Conservation (phyloP, 2,329 filamentous ascomycete genomes). For the Pseudocercospora fijiensis region DNA sequence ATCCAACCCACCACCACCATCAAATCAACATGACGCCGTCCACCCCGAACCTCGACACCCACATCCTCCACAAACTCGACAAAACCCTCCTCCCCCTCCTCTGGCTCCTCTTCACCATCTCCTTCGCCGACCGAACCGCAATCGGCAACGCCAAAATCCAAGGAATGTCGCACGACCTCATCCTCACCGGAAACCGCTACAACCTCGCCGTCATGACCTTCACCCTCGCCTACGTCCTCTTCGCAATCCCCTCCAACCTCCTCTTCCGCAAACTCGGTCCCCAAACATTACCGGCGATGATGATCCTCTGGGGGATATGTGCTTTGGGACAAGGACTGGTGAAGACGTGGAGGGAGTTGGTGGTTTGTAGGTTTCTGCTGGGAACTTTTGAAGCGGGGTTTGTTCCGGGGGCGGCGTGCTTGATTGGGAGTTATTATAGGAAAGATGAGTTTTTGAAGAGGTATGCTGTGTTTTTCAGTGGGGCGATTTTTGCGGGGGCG, state of each 20-base stretch:
- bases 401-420: slow-evolving; percentile 38
- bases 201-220: slow-evolving; percentile 39
- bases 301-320: slow-evolving; percentile 43
- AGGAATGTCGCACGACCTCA: slow-evolving; percentile 22
- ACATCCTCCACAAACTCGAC: slow-evolving; percentile 16
- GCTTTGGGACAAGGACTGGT: slow-evolving; percentile 41
- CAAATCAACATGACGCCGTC: background rate
- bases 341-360: slow-evolving; percentile 35
- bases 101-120: slow-evolving; percentile 40
- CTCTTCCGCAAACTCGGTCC: slow-evolving; percentile 39
- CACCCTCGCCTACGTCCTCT: slow-evolving; percentile 40
- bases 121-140: slow-evolving; percentile 35
- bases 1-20: background rate
- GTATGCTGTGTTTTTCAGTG: slow-evolving; percentile 39
- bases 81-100: slow-evolving; percentile 40
- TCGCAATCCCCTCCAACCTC: slow-evolving; percentile 39
- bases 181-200: slow-evolving; percentile 31
- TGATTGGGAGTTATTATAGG: slow-evolving; percentile 41
- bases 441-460: slow-evolving; percentile 42
- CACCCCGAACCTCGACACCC: background rate
- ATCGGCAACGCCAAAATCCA: slow-evolving; percentile 37
- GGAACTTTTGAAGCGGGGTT: slow-evolving; percentile 43
- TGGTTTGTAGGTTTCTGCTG: slow-evolving; percentile 38
- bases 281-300: slow-evolving; percentile 40
- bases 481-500: slow-evolving; percentile 29